These are phyloP conservation scores for Cyanodermella asteris DNA, from an alignment of 2,329 filamentous ascomycete genomes.

Conservation along the genomic window DNA sequence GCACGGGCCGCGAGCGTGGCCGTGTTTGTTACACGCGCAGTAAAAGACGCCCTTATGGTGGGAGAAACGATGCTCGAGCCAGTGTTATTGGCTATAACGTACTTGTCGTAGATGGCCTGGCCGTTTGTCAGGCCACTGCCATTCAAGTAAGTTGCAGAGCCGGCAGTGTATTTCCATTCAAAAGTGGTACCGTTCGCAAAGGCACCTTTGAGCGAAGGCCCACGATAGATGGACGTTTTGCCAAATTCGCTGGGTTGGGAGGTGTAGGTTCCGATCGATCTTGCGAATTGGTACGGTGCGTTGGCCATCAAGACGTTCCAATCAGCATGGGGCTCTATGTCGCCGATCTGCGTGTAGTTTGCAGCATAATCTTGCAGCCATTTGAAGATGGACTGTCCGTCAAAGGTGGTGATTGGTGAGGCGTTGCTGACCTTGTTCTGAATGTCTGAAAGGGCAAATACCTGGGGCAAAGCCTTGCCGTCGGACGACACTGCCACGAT, in stretches of 20 bases:
- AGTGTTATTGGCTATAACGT: no score
- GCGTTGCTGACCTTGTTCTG: slow-evolving; percentile 7
- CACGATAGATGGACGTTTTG: slow-evolving; percentile 16
- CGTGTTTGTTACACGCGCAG: slow-evolving; percentile 5
- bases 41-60: no score
- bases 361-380: slow-evolving; percentile 14
- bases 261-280: slow-evolving; percentile 11
- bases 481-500: slow-evolving; percentile 14
- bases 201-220: slow-evolving; percentile 11
- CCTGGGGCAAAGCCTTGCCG: slow-evolving; percentile 14
- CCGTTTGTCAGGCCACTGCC: no score
- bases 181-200: slow-evolving; percentile 11
- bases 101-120: no score
- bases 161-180: no score
- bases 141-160: no score
- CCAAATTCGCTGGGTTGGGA: slow-evolving; percentile 11
- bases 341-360: slow-evolving; percentile 14
- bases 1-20: slow-evolving; percentile 3
- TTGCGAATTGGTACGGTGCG: slow-evolving; percentile 8
- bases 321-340: slow-evolving; percentile 19
- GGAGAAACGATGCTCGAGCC: no score
- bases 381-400: slow-evolving; percentile 10
- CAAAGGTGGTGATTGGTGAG: slow-evolving; percentile 14
- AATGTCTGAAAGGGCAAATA: slow-evolving; percentile 11
- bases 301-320: slow-evolving; percentile 19